These are phyloP conservation scores for Aspergillus wentii DNA, from an alignment of 495 filamentous ascomycete species.

Conservation along the genomic window DNA sequence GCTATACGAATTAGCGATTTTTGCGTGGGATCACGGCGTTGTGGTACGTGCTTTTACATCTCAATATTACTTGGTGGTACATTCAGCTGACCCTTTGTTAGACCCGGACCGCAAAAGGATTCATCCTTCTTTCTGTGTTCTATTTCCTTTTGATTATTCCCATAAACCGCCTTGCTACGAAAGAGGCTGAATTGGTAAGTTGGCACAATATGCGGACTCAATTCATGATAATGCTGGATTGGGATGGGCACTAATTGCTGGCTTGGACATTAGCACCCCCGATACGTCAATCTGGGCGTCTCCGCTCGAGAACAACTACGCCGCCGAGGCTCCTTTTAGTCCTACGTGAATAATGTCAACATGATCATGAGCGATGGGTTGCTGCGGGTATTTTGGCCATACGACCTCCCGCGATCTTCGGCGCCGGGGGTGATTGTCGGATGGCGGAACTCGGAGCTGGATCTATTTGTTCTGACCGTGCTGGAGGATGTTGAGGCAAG, in stretches of 20 bases:
- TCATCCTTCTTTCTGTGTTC: slow-evolving; percentile 67
- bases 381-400: slow-evolving; percentile 97
- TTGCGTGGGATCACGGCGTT: slow-evolving; percentile 98
- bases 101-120: slow-evolving; percentile 70
- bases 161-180: slow-evolving; percentile 64
- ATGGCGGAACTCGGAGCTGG: slow-evolving; percentile 88
- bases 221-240: background rate
- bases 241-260: slow-evolving; percentile 6
- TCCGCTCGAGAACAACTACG: slow-evolving; percentile 94
- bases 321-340: slow-evolving; percentile 88
- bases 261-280: slow-evolving; percentile 65
- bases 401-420: slow-evolving; percentile 69
- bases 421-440: slow-evolving; percentile 83
- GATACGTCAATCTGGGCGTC: slow-evolving; percentile 73
- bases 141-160: slow-evolving; percentile 74
- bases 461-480: slow-evolving; percentile 84
- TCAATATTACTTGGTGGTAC: too few species aligned
- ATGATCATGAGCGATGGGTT: slow-evolving; percentile 79
- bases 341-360: slow-evolving; percentile 67
- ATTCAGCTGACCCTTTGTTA: slow-evolving; percentile 18
- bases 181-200: slow-evolving; percentile 61
- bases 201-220: background rate
- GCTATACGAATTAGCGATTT: slow-evolving; percentile 91
- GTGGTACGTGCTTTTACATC: slow-evolving; percentile 81
- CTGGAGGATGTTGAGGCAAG: slow-evolving; percentile 85